Conservation (phyloP, 768 basidiomycete genomes). For the Cytidiella melzeri region DNA sequence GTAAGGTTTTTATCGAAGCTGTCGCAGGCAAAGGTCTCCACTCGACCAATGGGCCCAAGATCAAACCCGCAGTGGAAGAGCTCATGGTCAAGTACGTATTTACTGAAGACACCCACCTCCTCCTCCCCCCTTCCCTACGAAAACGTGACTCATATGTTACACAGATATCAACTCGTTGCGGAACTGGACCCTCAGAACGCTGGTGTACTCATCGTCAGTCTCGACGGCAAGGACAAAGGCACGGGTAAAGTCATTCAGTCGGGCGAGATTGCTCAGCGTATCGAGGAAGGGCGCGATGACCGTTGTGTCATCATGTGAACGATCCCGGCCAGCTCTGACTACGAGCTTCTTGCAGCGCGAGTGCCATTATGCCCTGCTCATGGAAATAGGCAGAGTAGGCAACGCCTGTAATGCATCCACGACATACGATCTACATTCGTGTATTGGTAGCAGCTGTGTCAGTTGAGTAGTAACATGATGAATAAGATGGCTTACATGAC, state of each 20-base stretch:
- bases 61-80: slow-evolving; percentile 88
- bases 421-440: slow-evolving; percentile 35
- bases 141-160: too few species aligned
- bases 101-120: neutral
- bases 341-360: slow-evolving; percentile 34
- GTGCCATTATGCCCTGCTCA: slow-evolving; percentile 26
- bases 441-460: neutral
- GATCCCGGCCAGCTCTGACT: slow-evolving; percentile 32
- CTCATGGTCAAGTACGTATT: slow-evolving; percentile 68
- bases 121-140: neutral
- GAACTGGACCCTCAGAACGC: slow-evolving; percentile 74
- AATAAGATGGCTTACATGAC: too few species aligned
- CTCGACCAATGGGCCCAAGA: slow-evolving; percentile 69
- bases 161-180: slow-evolving; percentile 66
- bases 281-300: slow-evolving; percentile 44
- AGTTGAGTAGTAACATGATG: too few species aligned
- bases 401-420: slow-evolving; percentile 37
- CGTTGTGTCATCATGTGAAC: slow-evolving; percentile 67
- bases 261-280: slow-evolving; percentile 52
- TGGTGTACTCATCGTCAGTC: slow-evolving; percentile 78
- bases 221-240: slow-evolving; percentile 38
- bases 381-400: slow-evolving; percentile 30
- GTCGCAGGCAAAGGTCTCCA: slow-evolving; percentile 79
- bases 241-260: slow-evolving; percentile 39
- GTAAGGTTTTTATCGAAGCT: neutral